Conservation (phyloP, 2,329 filamentous ascomycete genomes). For the Aspergillus sp. region DNA sequence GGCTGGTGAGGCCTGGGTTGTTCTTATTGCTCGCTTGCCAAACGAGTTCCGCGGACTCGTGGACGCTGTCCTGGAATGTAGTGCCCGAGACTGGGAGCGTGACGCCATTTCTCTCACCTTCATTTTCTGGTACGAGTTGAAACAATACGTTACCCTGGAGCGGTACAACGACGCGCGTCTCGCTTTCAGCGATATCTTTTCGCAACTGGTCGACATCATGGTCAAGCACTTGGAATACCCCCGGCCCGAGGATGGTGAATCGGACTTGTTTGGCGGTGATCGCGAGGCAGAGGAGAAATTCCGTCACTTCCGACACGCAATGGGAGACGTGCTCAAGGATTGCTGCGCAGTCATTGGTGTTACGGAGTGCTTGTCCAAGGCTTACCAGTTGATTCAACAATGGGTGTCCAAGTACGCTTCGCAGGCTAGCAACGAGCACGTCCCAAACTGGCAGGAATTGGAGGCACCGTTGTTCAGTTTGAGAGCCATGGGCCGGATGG, state of each 20-base stretch:
- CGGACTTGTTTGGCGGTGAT: constrained; percentile 90
- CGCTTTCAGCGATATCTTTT: constrained; percentile 72
- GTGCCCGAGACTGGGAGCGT: constrained; percentile 74
- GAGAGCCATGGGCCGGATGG: constrained; percentile 94
- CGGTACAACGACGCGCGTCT: constrained; percentile 77
- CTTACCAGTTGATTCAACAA: constrained; percentile 73
- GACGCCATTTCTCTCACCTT: constrained; percentile 94
- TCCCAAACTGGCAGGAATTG: constrained; percentile 93
- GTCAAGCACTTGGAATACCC: constrained; percentile 87
- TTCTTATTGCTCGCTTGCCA: constrained; percentile 80
- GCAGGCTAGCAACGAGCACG: constrained; percentile 64
- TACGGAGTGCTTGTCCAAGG: constrained; percentile 81
- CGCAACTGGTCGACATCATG: constrained; percentile 85
- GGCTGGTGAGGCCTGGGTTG: constrained; percentile 88
- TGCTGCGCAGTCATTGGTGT: constrained; percentile 94
- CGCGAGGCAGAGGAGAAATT: constrained; percentile 96
- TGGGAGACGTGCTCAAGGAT: constrained; percentile 97
- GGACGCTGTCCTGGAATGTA: constrained; percentile 87
- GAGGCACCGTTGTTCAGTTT: constrained; percentile 93
- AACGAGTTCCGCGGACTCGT: constrained; percentile 75
- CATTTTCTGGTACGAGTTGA: constrained; percentile 96
- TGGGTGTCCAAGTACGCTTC: constrained; percentile 82
- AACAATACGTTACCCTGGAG: constrained; percentile 89
- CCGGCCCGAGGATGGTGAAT: constrained; percentile 64
- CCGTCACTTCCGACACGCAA: constrained; percentile 88